Conservation (phyloP, 495 filamentous ascomycete species). For the Pyrenula massariospora region DNA sequence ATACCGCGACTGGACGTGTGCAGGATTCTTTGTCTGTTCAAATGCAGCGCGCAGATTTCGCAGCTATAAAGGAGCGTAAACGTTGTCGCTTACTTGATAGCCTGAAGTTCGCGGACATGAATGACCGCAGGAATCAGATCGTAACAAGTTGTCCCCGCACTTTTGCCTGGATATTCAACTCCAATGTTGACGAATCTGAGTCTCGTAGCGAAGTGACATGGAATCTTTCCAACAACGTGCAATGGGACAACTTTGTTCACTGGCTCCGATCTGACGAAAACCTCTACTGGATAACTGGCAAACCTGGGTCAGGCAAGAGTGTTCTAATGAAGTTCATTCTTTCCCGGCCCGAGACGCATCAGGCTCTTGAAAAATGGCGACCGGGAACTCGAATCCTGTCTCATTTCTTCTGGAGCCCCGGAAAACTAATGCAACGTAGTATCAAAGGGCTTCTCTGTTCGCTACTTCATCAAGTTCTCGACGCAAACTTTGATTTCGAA, state of each 20-base stretch:
- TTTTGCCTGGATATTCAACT: neutral
- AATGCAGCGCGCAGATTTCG: neutral
- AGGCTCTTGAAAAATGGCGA: conserved; percentile 6
- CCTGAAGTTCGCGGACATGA: neutral
- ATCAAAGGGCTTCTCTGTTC: conserved; percentile 16
- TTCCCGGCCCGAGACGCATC: conserved; percentile 1
- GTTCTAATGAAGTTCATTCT: conserved; percentile 27
- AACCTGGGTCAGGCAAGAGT: conserved; percentile 32
- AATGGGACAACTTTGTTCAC: neutral
- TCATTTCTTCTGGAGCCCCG: conserved; percentile 20
- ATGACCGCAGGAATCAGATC: neutral
- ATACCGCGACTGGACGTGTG: no score
- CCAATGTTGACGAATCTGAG: neutral
- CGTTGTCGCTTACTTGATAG: neutral
- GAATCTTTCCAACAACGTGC: neutral
- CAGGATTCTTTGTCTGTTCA: no score
- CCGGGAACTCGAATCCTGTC: conserved; percentile 8
- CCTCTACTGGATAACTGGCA: conserved; percentile 30
- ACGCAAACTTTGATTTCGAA: neutral
- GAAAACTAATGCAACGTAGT: conserved; percentile 11
- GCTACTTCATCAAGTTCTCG: conserved; percentile 17
- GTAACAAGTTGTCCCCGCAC: neutral
- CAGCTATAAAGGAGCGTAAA: neutral
- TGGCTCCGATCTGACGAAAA: conserved; percentile 1
- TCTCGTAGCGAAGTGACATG: neutral